phyloP scores from a whole-genome alignment of 176 grass and related monocot genomes.

The Avena atlantica region DNA sequence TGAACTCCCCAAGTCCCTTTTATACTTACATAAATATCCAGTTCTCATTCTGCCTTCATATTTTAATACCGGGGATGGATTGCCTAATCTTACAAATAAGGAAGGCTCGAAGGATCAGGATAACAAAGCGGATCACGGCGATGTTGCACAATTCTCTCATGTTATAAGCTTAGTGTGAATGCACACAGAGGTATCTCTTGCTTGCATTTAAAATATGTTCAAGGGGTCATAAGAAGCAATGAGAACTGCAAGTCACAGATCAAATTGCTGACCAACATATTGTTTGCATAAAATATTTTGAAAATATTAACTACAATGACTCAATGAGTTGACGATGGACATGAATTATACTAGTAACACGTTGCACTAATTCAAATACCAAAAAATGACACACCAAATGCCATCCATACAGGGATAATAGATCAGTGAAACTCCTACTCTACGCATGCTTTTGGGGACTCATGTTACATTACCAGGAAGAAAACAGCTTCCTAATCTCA shows the following conservation, averaged over 20 bases:
- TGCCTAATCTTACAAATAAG: too few species aligned
- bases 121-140: too few species aligned
- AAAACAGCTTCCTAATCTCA: neutral
- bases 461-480: neutral
- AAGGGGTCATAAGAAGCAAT: neutral
- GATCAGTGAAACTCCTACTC: neutral
- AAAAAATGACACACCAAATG: neutral
- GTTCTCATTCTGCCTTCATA: too few species aligned
- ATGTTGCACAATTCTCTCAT: too few species aligned
- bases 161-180: neutral
- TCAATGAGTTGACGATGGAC: too few species aligned
- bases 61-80: too few species aligned
- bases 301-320: neutral
- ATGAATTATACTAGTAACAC: neutral
- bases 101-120: too few species aligned
- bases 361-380: neutral
- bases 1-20: too few species aligned
- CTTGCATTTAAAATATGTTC: neutral
- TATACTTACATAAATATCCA: too few species aligned
- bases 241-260: neutral
- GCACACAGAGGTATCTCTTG: neutral
- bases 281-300: neutral
- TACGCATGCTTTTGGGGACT: neutral
- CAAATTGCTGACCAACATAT: neutral
- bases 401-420: neutral